Evolutionary conservation across 805 yeast species (phyloP), one percentile per base, ranked within the genome.

Genomic region (Hanseniaspora guilliermondii): DNA sequence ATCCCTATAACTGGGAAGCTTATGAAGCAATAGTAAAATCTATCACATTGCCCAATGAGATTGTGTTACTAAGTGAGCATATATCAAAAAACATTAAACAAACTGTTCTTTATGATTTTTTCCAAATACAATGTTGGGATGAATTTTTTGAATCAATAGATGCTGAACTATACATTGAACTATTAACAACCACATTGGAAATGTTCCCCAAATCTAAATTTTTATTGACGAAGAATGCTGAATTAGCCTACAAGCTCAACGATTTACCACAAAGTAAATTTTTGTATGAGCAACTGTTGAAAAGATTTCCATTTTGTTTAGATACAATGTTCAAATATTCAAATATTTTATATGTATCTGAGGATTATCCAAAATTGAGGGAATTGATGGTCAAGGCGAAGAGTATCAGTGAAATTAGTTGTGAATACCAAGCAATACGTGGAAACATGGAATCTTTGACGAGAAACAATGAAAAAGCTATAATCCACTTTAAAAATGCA

Each of bases 251-350:
- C 65, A 89, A 89, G 65, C 79, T 83, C n/a, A 73, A 88, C 60
- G 96, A 89, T 59, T 91, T 91, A 64, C 76, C 73, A 27, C 83
- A 80, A 50, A 88, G 97, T 0, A 96, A 87, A 61, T 64, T 71
- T 50, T 68, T 85, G 2, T 93, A 91, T 65, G 96, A 91, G 64
- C 76, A 78, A 45, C 77, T 93, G 0, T 68, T 89, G 24, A 64
- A 73, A 8, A 70, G 70, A 22, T 97, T 93, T 65, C 97, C 97
- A 0, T 77, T 85, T 59, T 71, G 97, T 46, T 71, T 93, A 22
- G 97, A 93, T 62, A 96, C 89, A 61, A 72, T 93, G 71, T 98
- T 93, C 64, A 79, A 85, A 0, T 93, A 86, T 67, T 89, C 97
- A n/a, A 91, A 93, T 67, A 86, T 93, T 65, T 73, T 93, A 37